Evolutionary conservation across 208 protist genomes (phyloP).

Genomic region (Phytomonas francai): DNA sequence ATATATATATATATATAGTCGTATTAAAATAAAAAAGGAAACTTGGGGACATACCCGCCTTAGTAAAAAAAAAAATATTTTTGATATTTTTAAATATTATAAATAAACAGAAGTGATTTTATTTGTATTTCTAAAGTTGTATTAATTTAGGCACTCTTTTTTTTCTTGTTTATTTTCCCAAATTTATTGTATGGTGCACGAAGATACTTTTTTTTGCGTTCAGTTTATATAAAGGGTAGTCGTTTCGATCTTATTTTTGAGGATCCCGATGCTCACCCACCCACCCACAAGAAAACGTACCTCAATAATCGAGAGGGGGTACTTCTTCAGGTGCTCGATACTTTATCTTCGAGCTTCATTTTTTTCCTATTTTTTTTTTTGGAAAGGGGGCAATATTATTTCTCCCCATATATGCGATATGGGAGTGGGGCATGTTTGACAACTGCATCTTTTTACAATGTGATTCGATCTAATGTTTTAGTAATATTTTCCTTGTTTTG

Average conservation of each 20-base stretch:
- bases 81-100: constrained; percentile 2
- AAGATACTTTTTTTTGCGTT: background rate
- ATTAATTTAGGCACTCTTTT: background rate
- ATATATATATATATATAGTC: background rate
- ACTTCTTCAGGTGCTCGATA: too few species aligned
- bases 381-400: constrained; percentile 4
- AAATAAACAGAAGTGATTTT: background rate
- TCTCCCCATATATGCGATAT: background rate
- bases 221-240: background rate
- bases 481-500: constrained; percentile 11
- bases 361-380: constrained; percentile 4
- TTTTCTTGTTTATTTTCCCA: background rate
- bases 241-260: background rate
- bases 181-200: background rate
- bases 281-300: background rate
- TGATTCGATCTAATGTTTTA: constrained; percentile 3
- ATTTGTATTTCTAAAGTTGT: background rate
- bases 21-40: constrained; percentile 14
- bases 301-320: background rate
- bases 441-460: background rate
- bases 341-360: background rate
- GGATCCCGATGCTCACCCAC: background rate
- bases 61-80: background rate
- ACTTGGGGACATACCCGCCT: constrained; percentile 54
- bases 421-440: background rate